These are phyloP conservation scores for Trypanosoma lewisi DNA, from an alignment of 208 protist genomes.

Conservation along the genomic window DNA sequence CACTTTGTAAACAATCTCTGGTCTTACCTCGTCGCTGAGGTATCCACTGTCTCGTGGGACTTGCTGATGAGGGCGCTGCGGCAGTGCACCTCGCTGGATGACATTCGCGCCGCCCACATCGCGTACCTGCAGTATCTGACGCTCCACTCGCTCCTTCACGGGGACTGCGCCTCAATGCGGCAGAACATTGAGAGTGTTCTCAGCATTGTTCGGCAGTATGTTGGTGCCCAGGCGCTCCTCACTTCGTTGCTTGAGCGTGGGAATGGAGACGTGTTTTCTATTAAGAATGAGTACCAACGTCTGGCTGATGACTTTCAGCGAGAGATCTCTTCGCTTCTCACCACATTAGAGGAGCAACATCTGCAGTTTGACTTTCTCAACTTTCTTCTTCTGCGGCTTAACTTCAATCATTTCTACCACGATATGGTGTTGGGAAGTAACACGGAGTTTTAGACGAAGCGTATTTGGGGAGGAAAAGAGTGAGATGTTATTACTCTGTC, in stretches of 20 bases:
- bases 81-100: conserved; percentile 54
- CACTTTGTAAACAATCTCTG: conserved; percentile 72
- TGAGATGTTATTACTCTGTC: too few relatives aligned
- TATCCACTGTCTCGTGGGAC: conserved; percentile 61
- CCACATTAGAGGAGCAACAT: conserved; percentile 66
- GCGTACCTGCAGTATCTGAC: conserved; percentile 63
- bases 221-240: conserved; percentile 56
- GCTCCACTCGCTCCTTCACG: conserved; percentile 56
- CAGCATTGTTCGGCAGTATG: conserved; percentile 55
- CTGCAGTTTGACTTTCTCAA: conserved; percentile 70
- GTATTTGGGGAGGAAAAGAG: neutral
- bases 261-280: conserved; percentile 48
- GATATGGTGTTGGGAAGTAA: conserved; percentile 36
- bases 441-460: conserved; percentile 46
- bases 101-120: conserved; percentile 55
- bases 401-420: conserved; percentile 73
- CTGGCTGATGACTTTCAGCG: conserved; percentile 60
- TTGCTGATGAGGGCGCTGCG: conserved; percentile 42
- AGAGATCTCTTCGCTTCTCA: conserved; percentile 60
- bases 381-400: conserved; percentile 67
- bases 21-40: conserved; percentile 70
- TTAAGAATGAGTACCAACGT: conserved; percentile 49
- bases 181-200: conserved; percentile 72
- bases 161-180: conserved; percentile 59
- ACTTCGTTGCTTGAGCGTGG: conserved; percentile 61